Base-by-base conservation (phyloP, 164 flowering plant species). In the Cinnamomum micranthum region DNA sequence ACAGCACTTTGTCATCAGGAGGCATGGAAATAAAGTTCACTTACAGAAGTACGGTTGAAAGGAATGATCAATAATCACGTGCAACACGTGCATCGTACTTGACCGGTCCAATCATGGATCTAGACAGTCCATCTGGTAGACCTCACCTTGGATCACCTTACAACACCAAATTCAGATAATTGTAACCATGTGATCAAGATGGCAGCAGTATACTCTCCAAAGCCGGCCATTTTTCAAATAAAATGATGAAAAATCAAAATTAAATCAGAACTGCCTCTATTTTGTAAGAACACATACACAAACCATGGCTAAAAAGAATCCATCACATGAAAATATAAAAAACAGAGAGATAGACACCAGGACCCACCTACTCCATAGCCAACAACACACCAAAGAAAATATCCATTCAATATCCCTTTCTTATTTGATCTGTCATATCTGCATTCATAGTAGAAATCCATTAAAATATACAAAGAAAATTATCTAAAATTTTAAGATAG, bases 311-410 rank as follows among this genome's bases (percentile, higher is more conserved):
- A 11, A 33, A 50, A 51, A 27, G 27, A 71, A 51, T 33, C 14
- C 31, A 20, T 68, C 17, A 65, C 9, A 58, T 19, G 31, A 33
- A 4, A 50, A 73, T n/a, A 41, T 35, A 71, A 31, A 31, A 67
- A 60, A 41, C n/a, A 47, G 33, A 20, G 58, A 64, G 64, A 52
- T 59, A 70, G 17, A 41, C 27, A 71, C 19, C 22, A 69, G 76
- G 65, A 86, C 95, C 75, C 74, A 95, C 98, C 98, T 76, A 83
- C 19, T 69, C 91, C 97, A 81, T 95, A 95, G 80, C 97, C 98
- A 77, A 88, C 62, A 31, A 71, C 70, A 85, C 88, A 73, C 95
- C 95, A 95, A 59, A 89, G 84, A 79, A 92, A 95, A 81, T 95
- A 95, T 74, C 97, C 98, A 75, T 79, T 81, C 33, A 77, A 28